phyloP scores from a whole-genome alignment of 2,329 filamentous ascomycete species.

The Botrytis galanthina region DNA sequence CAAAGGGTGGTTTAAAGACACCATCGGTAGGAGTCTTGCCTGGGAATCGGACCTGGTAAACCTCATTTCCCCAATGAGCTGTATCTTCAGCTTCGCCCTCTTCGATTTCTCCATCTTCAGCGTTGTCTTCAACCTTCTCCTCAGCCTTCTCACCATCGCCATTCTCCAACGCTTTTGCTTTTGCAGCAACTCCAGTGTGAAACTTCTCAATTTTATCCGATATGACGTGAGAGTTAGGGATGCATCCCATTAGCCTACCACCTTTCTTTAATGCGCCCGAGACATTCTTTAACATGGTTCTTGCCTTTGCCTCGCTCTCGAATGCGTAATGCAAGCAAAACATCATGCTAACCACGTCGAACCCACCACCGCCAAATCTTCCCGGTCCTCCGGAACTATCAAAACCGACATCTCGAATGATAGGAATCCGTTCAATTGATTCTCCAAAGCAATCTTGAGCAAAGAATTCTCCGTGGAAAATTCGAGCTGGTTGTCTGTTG shows the following conservation, averaged over 20 bases:
- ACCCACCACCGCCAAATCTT: slow-evolving; percentile 72
- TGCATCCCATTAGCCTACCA: slow-evolving; percentile 89
- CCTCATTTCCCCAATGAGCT: slow-evolving; percentile 87
- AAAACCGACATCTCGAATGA: slow-evolving; percentile 85
- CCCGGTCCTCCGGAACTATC: slow-evolving; percentile 63
- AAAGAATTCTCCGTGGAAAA: slow-evolving; percentile 85
- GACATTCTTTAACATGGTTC: slow-evolving; percentile 91
- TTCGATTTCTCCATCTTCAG: slow-evolving; percentile 47
- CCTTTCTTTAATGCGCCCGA: slow-evolving; percentile 88
- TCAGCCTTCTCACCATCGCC: slow-evolving; percentile 41
- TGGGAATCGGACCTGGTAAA: slow-evolving; percentile 88
- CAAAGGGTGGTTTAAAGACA: slow-evolving; percentile 89
- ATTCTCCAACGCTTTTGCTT: slow-evolving; percentile 39
- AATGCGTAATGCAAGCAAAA: slow-evolving; percentile 99
- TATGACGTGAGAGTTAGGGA: slow-evolving; percentile 94
- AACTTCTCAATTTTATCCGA: slow-evolving; percentile 73
- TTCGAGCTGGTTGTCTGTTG: slow-evolving; percentile 49
- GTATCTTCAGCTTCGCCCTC: slow-evolving; percentile 62
- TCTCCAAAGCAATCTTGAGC: slow-evolving; percentile 92
- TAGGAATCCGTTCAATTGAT: slow-evolving; percentile 74
- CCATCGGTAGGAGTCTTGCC: slow-evolving; percentile 80
- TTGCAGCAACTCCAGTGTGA: slow-evolving; percentile 56
- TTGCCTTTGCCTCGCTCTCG: slow-evolving; percentile 84
- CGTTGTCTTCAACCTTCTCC: slow-evolving; percentile 34
- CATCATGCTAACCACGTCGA: slow-evolving; percentile 98